Base-by-base conservation (phyloP, 1,284 basidiomycete genomes). In the Cryptococcus sp. region DNA sequence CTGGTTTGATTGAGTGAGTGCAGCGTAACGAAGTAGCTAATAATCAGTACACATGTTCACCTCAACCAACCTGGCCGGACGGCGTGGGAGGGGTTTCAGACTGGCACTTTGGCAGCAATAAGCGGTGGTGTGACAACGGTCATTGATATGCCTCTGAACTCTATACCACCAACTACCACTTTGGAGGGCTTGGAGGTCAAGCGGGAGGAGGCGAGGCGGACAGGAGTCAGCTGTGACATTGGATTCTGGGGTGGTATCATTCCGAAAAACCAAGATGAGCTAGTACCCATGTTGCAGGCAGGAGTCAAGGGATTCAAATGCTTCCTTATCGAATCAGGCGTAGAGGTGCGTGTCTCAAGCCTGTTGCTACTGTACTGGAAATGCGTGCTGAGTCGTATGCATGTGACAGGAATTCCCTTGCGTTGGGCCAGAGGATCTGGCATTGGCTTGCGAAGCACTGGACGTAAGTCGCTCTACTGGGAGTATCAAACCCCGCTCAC, bases 191-290 rank as follows among this genome's bases (percentile, higher is more conserved):
- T 96, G 17, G 77, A 84, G 47, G 72, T 80, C 29, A 96, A 96
- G 78, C 83, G 85, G 8, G 69, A 75, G 13, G 88, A 87, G 1
- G 91, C 93, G 1, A 69, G 23, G 26, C 45, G 52, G 11, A 57
- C 68, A 1, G 75, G 76, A 7, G 55, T 76, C 17, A 85, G 86
- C 80, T 84, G 86, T 20, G 93, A 97, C 73, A 85, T 95, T 22
- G 93, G 87, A 0, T 96, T 96, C 77, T 97, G 93, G 93, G 93
- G 93, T 43, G 93, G 93, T 3, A 87, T 91, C 41, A 88, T 96
- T 54, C 93, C 93, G 4, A 87, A 86, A 6, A 95, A 97, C 79
- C 83, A 89, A 34, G 57, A 37, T 16, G 64, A 73, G 37, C 59
- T 74, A 20, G 54, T 58, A 16, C 85, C 87, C 5, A 81, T 96